Evolutionary conservation across 148 eudicot genomes (phyloP).

Genomic region (Fagopyrum homotropicum): DNA sequence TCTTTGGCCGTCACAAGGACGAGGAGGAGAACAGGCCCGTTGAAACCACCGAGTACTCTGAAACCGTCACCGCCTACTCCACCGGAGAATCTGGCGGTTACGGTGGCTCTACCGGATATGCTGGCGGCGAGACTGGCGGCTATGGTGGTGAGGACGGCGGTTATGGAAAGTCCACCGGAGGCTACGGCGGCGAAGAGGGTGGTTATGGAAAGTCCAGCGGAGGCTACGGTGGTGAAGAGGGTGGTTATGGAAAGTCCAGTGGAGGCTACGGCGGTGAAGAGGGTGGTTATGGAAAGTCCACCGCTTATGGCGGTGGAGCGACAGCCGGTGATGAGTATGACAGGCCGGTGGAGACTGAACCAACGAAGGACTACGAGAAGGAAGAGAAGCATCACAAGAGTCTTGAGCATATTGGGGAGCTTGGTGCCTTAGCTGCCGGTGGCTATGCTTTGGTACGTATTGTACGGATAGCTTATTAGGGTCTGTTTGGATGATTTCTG

Average conservation of each 20-base stretch:
- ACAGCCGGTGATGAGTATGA: background rate
- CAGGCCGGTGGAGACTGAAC: background rate
- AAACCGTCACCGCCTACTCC: background rate
- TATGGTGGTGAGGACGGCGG: background rate
- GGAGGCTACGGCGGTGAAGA: background rate
- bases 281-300: background rate
- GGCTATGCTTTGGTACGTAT: background rate
- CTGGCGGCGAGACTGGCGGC: background rate
- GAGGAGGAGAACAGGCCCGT: slow-evolving; percentile 1
- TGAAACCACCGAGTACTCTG: slow-evolving; percentile 6
- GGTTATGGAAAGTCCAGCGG: too few species aligned
- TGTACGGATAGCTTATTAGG: too few species aligned
- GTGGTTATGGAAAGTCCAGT: background rate
- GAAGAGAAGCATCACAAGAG: slow-evolving; percentile 19
- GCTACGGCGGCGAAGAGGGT: too few species aligned
- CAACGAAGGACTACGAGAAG: slow-evolving; percentile 14
- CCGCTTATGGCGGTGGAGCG: background rate
- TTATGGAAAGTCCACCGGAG: too few species aligned
- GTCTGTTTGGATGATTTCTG: background rate
- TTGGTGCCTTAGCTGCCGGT: slow-evolving; percentile 11
- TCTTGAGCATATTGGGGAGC: slow-evolving; percentile 8
- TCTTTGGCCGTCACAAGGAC: slow-evolving; percentile 14
- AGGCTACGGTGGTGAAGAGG: too few species aligned
- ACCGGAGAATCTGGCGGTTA: background rate
- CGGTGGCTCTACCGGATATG: background rate